Conservation (phyloP, 768 basidiomycete genomes). For the Panaeolus cyanescens region DNA sequence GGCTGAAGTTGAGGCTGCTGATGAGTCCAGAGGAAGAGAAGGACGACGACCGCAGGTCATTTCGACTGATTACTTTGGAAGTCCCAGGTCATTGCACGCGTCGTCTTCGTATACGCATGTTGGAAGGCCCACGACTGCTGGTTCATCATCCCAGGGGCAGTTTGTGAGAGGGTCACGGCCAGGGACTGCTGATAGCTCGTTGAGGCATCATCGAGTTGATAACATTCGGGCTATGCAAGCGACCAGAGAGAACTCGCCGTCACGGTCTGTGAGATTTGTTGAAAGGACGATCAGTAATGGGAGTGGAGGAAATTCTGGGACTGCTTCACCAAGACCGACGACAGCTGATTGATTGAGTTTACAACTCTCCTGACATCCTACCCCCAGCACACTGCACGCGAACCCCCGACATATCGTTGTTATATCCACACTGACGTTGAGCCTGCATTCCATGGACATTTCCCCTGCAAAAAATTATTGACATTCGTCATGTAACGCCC, state of each 20-base stretch:
- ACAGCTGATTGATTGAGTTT: conserved; percentile 11
- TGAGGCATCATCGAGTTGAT: conserved; percentile 33
- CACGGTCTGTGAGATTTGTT: conserved; percentile 44
- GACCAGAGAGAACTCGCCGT: conserved; percentile 45
- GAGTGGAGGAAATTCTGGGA: neutral
- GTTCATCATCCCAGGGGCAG: conserved; percentile 1
- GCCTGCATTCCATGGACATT: neutral
- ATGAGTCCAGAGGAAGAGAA: conserved; percentile 12
- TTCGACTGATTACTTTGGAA: conserved; percentile 4
- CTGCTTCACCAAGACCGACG: neutral
- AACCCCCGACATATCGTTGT: no score
- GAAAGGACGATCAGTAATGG: conserved; percentile 13
- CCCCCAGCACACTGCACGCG: neutral
- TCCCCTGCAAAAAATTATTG: neutral
- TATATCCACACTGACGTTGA: neutral
- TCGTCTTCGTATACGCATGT: conserved; percentile 2
- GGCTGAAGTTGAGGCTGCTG: neutral
- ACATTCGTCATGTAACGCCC: neutral
- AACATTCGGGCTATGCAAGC: conserved; percentile 30
- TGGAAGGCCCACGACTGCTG: conserved; percentile 12
- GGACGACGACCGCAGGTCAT: conserved; percentile 1
- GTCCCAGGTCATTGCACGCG: conserved; percentile 5
- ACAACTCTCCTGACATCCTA: neutral
- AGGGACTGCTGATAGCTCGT: conserved; percentile 24
- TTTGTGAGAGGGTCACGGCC: conserved; percentile 15